Conservation (phyloP, 768 basidiomycete genomes). For the Panaeolus cyanescens region DNA sequence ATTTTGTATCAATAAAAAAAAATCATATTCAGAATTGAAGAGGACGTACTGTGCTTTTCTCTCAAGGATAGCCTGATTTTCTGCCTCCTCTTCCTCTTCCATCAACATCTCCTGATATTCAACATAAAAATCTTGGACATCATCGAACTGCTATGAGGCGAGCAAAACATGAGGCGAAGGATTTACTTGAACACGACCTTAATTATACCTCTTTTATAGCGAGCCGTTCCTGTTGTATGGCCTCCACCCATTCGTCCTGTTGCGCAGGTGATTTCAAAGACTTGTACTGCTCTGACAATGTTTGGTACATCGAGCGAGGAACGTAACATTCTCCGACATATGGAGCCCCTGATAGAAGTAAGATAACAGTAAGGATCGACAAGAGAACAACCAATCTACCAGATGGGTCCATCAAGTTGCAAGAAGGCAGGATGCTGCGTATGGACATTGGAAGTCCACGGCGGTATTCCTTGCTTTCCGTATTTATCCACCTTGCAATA, state of each 20-base stretch:
- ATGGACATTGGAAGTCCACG: conserved; percentile 5
- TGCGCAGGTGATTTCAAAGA: not conserved
- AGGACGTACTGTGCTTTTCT: not conserved
- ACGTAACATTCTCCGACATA: conserved; percentile 1
- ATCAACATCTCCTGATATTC: not conserved
- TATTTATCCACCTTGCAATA: conserved; percentile 1
- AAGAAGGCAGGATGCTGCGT: conserved; percentile 1
- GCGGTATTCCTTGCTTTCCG: conserved; percentile 7
- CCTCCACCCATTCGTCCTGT: conserved; percentile 2
- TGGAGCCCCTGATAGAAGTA: not conserved
- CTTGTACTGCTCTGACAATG: conserved; percentile 10
- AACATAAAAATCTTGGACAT: not conserved
- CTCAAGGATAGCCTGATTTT: not conserved
- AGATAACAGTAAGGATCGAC: not conserved
- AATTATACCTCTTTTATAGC: not conserved
- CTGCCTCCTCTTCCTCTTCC: not conserved
- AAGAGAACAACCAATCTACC: not conserved
- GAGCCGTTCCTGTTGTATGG: not conserved
- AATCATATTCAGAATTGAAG: not conserved
- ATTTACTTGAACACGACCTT: too few relatives aligned
- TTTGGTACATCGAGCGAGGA: conserved; percentile 5
- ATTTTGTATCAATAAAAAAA: not conserved
- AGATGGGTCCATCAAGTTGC: not conserved
- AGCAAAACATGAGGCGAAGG: not conserved
- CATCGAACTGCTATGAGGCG: not conserved